Base-by-base conservation (phyloP, 352 stramenopile genomes). In the Peronospora farinosa region DNA sequence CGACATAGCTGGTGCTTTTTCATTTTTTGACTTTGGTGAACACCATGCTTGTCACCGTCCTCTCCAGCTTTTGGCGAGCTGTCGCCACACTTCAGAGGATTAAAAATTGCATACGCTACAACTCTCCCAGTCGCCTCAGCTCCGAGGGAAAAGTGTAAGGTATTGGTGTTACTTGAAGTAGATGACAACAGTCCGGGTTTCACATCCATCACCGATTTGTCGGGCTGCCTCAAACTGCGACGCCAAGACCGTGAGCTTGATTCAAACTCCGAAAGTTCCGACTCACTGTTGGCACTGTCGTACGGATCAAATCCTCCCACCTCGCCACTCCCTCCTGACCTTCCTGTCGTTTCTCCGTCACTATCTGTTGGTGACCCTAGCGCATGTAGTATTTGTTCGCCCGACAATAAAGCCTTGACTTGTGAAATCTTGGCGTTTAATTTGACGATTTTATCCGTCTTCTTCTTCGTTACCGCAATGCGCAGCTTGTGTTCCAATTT, bases 401-500 rank as follows among this genome's bases (percentile, higher is more conserved):
- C 84, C 28, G 67, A 88, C 7, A 95, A 42, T 15, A 93, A 62
- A 19, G 84, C 82, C 57, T 78, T 88, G 4, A 91, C 74, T 17
- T 84, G 69, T 15, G 54, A 75, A 33, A 95, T 95, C 36, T 95
- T 95, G 2, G 60, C 53, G 40, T 93, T 89, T 12, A 95, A 43
- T 42, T 89, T 91, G 32, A 66, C 63, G 36, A 95, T 95, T 52
- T 95, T 95, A 38, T 95, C 84, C 2, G 69, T 54, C 46, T 95
- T 95, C 54, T 95, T 95, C 63, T 95, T 95, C 11, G 84, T 95
- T 50, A 84, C 67, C 12, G 83, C 82, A 44, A 95, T 95, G 7
- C 84, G 78, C 16, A 95, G 51, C 53, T 95, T 95, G 53, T 95
- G 84, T 52, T 95, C 84, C 40, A 95, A 56, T 47, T 95, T 95